Base-by-base conservation (phyloP, 2,329 filamentous ascomycete species). In the Fusarium bactridioides region DNA sequence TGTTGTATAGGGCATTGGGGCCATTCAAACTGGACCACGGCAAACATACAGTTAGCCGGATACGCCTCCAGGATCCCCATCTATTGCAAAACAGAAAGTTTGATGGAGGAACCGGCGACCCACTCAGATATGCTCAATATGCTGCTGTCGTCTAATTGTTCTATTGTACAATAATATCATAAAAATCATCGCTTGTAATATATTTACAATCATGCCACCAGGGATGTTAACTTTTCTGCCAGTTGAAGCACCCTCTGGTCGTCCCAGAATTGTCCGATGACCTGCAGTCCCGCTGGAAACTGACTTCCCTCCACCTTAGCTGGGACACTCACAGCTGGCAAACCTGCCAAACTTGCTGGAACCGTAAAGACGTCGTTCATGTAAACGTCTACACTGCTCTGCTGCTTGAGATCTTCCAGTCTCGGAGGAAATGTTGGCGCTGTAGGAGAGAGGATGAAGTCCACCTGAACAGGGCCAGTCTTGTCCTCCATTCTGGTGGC, bases 341-440 rank as follows among this genome's bases (percentile, higher is more conserved):
- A 84, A 0, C 96, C 96, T 1, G 95, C 96, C 73, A 99, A 84
- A 82, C 94, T 98, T 5, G 95, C 94, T 3, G 96, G 96, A 4
- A 99, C 95, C 0, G 96, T 98, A 77, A 98, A 95, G 4, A 98
- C 92, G 82, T 99, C 96, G 78, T 96, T 97, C 85, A 93, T 93
- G 79, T 98, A 98, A 4, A 88, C 88, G 76, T 95, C 90, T n/a
- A 97, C 83, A 15, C 87, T 84, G 50, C 82, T 86, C 80, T 89
- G 85, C 15, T 80, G 77, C 67, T 83, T 76, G 38, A 96, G 79
- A 10, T 91, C 86, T 7, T 86, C 83, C 11, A 96, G 79, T 11
- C 81, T 84, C 0, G 94, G 94, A 13, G 95, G 89, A 21, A 90
- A 84, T 1, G 91, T 93, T 4, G 95, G 94, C 12, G 95, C 92